These are phyloP conservation scores for Arctium lappa DNA, from an alignment of 129 eudicot genomes.

Conservation along the genomic window DNA sequence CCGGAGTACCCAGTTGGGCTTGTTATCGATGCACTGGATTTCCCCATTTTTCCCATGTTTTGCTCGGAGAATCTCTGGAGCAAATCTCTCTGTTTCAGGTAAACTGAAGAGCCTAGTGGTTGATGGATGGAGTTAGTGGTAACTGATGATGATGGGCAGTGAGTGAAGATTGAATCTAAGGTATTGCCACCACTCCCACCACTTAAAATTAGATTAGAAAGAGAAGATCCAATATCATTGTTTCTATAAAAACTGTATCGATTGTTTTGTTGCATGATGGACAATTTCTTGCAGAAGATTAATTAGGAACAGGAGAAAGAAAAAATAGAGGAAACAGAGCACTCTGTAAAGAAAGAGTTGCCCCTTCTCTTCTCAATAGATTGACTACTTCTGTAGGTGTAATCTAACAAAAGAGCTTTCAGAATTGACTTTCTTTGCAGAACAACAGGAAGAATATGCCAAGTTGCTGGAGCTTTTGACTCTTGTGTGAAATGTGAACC, in stretches of 20 bases:
- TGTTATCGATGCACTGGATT: background rate
- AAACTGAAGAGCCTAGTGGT: constrained; percentile 76
- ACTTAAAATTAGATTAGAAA: constrained; percentile 64
- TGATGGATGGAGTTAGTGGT: constrained; percentile 27
- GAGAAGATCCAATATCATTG: constrained; percentile 45
- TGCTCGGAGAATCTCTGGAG: constrained; percentile 55
- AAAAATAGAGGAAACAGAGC: constrained; percentile 46
- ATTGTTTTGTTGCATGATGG: constrained; percentile 40
- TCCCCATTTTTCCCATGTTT: constrained; percentile 26
- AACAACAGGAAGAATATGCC: constrained; percentile 2
- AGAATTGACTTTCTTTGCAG: background rate
- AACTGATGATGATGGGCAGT: constrained; percentile 32
- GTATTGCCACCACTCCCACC: constrained; percentile 57
- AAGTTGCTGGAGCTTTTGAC: constrained; percentile 15
- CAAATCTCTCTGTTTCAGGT: constrained; percentile 71
- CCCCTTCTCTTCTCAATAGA: constrained; percentile 24
- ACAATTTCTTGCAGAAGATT: constrained; percentile 25
- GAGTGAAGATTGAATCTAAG: constrained; percentile 73
- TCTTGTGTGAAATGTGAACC: constrained; percentile 27
- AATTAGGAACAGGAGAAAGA: constrained; percentile 5
- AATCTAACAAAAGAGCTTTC: background rate
- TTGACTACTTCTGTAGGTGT: constrained; percentile 4
- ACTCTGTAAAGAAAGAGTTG: constrained; percentile 25
- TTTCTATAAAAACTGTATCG: constrained; percentile 7
- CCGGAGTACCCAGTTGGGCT: constrained; percentile 13